Base-by-base conservation (phyloP, 2,329 filamentous ascomycete genomes). In the Epicoccum nigrum region DNA sequence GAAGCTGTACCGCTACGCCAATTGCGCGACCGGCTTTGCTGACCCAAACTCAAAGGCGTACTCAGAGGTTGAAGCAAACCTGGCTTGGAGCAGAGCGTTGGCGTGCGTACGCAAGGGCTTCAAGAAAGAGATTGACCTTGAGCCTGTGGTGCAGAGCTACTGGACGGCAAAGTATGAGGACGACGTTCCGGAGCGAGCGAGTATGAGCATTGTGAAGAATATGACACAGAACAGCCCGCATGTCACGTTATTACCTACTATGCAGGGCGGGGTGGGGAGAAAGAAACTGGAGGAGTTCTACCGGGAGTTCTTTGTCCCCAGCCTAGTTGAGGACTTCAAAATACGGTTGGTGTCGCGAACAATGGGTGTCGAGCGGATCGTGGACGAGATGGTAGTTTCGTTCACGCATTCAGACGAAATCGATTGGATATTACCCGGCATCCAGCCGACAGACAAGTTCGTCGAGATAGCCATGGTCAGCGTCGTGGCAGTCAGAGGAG, bases 401-500 rank as follows among this genome's bases (percentile, higher is more conserved):
- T 86, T 85, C 58, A 78, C 78, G 27, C 83, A 86, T 56, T 81
- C 79, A 0, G 76, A 81, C 30, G 79, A 82, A 45, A 68, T 85
- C 1, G 79, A 81, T 12, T 85, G 82, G 82, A 79, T 85, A 57
- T 65, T 86, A 1, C 83, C 83, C 0, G 81, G 78, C 0, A 76
- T 86, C 0, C 76, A 80, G 17, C 75, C 83, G 4, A 86, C 83
- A 2, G 73, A 80, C 54, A 82, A 79, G 49, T 68, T 70, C n/a
- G 80, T 85, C 2, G 77, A 85, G 59, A 72, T 86, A 19, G 74
- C 82, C 2, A 62, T 85, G 25, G 81, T 85, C 21, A 81, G 78
- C 45, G 76, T 86, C 9, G 80, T 85, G 4, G 76, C 76, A 31
- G 69, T 84, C 13, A 74, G 80, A 27, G 81, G 77, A 1, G 81